Conservation (phyloP, 257 asterid species). For the Nicotiana noctiflora region DNA sequence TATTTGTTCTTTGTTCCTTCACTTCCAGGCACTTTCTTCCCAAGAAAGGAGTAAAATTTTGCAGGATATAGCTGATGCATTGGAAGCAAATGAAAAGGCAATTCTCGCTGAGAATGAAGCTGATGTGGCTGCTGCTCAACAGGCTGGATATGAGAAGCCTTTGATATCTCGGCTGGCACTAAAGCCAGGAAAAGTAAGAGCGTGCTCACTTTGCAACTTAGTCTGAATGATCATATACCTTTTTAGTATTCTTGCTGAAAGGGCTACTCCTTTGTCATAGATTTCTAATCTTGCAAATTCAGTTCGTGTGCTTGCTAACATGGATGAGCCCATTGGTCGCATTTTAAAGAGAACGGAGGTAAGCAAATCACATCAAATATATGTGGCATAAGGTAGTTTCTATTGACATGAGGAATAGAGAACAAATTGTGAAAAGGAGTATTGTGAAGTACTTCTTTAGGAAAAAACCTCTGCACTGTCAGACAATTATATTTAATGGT, state of each 20-base stretch:
- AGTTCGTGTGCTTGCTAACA: conserved; percentile 56
- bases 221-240: background rate
- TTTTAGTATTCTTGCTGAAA: background rate
- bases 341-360: conserved; percentile 72
- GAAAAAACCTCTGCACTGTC: background rate
- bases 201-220: background rate
- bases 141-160: conserved; percentile 62
- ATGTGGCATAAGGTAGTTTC: background rate
- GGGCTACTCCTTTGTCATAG: conserved; percentile 9
- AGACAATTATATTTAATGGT: background rate
- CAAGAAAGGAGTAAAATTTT: conserved; percentile 62
- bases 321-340: conserved; percentile 83
- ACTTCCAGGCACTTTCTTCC: conserved; percentile 49
- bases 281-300: conserved; percentile 60
- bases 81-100: conserved; percentile 41
- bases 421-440: background rate
- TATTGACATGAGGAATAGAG: background rate
- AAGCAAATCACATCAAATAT: conserved; percentile 8
- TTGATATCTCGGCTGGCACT: conserved; percentile 58
- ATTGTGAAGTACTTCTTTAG: background rate
- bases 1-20: background rate
- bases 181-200: conserved; percentile 49
- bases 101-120: conserved; percentile 54
- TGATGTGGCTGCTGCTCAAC: conserved; percentile 55
- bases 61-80: conserved; percentile 54